These are phyloP conservation scores for Cercospora sp. DNA, from an alignment of 2,329 filamentous ascomycete species.

Conservation along the genomic window DNA sequence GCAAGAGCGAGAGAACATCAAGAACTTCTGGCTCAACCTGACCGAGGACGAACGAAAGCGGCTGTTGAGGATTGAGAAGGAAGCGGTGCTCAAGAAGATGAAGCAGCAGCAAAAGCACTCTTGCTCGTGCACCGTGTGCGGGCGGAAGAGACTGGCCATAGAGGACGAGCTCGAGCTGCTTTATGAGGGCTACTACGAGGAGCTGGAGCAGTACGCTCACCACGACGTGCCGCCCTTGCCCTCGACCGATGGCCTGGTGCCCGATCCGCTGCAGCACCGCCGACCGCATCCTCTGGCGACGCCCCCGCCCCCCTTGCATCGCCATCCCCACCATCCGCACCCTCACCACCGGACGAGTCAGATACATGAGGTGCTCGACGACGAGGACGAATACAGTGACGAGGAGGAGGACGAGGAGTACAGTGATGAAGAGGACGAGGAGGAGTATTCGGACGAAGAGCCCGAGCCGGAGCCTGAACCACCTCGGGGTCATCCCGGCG, in stretches of 20 bases:
- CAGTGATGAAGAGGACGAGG: constrained; percentile 67
- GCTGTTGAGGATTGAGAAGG: constrained; percentile 96
- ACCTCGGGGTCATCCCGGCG: constrained; percentile 60
- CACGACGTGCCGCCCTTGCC: constrained; percentile 61
- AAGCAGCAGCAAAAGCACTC: constrained; percentile 99
- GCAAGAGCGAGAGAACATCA: constrained; percentile 94
- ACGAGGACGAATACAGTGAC: constrained; percentile 58
- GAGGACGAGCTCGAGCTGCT: constrained; percentile 97
- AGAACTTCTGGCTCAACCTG: constrained; percentile 94
- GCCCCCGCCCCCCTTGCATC: constrained; percentile 33
- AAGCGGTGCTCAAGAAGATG: constrained; percentile 97
- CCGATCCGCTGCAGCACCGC: constrained; percentile 56
- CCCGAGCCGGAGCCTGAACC: constrained; percentile 54
- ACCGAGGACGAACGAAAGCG: constrained; percentile 94
- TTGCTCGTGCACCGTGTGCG: constrained; percentile 96
- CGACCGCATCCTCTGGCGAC: constrained; percentile 35
- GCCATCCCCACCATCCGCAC: constrained; percentile 17
- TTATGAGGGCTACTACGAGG: constrained; percentile 98
- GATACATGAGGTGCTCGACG: constrained; percentile 67
- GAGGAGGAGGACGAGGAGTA: constrained; percentile 60
- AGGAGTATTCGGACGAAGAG: constrained; percentile 66
- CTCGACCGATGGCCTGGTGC: constrained; percentile 66
- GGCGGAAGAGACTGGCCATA: constrained; percentile 91
- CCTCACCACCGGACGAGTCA: constrained; percentile 69
- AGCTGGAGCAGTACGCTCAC: constrained; percentile 96